Base-by-base conservation (phyloP, 2,329 filamentous ascomycete species). In the Neopestalotiopsis clavispora region DNA sequence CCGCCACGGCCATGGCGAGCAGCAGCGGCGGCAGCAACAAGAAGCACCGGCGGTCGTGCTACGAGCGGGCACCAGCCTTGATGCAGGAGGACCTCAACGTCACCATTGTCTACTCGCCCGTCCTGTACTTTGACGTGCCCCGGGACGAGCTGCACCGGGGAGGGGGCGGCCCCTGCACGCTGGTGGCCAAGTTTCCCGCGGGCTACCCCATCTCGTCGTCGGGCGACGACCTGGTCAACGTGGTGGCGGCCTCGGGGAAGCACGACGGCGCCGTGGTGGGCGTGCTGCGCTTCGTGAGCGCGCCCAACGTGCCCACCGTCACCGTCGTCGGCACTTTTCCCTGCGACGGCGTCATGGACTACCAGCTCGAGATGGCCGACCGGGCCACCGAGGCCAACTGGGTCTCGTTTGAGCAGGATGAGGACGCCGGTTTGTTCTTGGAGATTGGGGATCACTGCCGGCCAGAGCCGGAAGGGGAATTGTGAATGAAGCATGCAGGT, bases 371-470 rank as follows among this genome's bases (percentile, higher is more conserved):
- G 70, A 61, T 76, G 45, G 72, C 72, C 4, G 69, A 63, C 20
- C 40, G 81, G 74, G 68, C 80, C 76, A 17, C 77, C 77, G n/a
- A 52, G 30, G 13, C 78, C 76, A 5, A 80, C 74, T 17, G 80
- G 69, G 72, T 73, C 45, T 52, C 23, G 9, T 73, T 73, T 20
- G 30, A 40, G 28, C 56, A 73, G 70, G 58, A 68, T 10, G 49
- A 58, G 64, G 70, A 66, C 32, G 72, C 70, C 2, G 72, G 72
- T 1, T 20, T 73, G 68, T 72, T 73, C 49, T 69, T 73, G 69
- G 71, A 64, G 30, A 45, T 68, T 63, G 66, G 66, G n/a, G 66
- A 67, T 32, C 38, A 23, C 12, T 67, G 65, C 13, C 34, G 34
- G 34, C 34, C 34, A 6, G 34, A 38, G 34, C 10, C 34, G 34